Percentiles rank a stretch among this genome's conserved stretches.
phyloP scores from a whole-genome alignment of 495 filamentous ascomycete genomes.

The Haplographium delicatum region DNA sequence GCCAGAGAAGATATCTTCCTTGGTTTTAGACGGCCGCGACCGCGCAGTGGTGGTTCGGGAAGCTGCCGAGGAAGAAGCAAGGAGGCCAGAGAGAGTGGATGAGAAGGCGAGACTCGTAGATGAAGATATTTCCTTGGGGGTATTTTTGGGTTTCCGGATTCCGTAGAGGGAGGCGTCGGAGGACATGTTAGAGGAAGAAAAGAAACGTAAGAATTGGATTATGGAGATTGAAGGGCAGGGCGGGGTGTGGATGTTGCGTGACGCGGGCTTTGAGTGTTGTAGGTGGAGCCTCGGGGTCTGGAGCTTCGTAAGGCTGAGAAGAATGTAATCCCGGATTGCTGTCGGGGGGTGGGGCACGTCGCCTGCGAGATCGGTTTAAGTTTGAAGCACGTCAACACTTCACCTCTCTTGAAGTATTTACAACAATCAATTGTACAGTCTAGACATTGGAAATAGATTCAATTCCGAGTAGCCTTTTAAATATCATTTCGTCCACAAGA shows the following conservation, averaged over 20 bases:
- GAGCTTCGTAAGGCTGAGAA: conserved; percentile 4
- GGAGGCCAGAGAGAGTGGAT: conserved; percentile 68
- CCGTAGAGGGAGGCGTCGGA: conserved; percentile 66
- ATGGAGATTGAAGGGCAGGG: background rate
- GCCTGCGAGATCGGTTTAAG: conserved; percentile 3
- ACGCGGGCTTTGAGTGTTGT: no score
- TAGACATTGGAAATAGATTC: no score
- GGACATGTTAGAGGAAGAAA: conserved; percentile 10
- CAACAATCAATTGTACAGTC: conserved; percentile 2
- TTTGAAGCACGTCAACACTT: no score
- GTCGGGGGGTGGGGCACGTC: background rate
- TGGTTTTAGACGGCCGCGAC: conserved; percentile 59
- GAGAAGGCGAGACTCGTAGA: conserved; percentile 76
- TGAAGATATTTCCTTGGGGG: conserved; percentile 55
- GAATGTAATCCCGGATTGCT: background rate
- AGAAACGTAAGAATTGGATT: background rate
- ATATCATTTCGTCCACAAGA: no score
- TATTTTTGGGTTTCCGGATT: conserved; percentile 56
- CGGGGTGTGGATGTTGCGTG: no score
- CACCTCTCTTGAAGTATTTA: background rate
- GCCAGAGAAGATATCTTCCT: conserved; percentile 64
- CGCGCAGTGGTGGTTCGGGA: conserved; percentile 45
- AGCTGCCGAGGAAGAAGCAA: conserved; percentile 42
- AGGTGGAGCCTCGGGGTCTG: conserved; percentile 2
- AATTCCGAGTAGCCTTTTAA: no score